phyloP scores from a whole-genome alignment of 2,329 filamentous ascomycete species.

The Pseudogymnoascus sp. region DNA sequence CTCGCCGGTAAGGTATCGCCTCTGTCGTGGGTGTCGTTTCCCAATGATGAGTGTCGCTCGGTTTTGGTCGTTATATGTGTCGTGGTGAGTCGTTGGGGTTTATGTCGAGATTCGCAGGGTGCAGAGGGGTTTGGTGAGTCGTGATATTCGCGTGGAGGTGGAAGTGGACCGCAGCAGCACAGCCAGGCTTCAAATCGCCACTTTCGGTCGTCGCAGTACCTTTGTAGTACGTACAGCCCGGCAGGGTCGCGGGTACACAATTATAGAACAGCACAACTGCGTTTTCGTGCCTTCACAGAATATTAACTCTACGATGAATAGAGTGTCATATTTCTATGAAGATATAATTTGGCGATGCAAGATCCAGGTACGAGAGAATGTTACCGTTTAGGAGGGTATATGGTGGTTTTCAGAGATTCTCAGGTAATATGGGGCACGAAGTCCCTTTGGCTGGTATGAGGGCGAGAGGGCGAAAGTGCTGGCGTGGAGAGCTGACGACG shows the following conservation, averaged over 20 bases:
- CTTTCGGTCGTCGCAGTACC: background rate
- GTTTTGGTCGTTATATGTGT: background rate
- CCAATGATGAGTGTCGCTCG: background rate
- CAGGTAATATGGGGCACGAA: background rate
- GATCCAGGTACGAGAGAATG: background rate
- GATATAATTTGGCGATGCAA: background rate
- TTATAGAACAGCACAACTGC: background rate
- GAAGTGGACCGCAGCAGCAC: conserved; percentile 14
- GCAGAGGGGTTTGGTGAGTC: background rate
- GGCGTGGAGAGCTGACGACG: conserved; percentile 12
- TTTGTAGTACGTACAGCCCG: background rate
- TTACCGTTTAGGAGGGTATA: background rate
- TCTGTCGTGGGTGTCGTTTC: conserved; percentile 5
- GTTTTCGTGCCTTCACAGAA: background rate
- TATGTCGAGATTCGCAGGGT: background rate
- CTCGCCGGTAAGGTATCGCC: conserved; percentile 10
- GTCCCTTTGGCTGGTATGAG: background rate
- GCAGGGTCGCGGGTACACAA: conserved; percentile 1
- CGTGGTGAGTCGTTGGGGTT: background rate
- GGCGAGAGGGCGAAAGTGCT: conserved; percentile 6
- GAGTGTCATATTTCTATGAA: background rate
- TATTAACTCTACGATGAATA: background rate
- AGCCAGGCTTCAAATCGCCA: conserved; percentile 12
- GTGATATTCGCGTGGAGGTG: conserved; percentile 8
- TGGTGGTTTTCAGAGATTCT: background rate